phyloP scores from a whole-genome alignment of 1,284 basidiomycete species.

The Farysia itapuensis region DNA sequence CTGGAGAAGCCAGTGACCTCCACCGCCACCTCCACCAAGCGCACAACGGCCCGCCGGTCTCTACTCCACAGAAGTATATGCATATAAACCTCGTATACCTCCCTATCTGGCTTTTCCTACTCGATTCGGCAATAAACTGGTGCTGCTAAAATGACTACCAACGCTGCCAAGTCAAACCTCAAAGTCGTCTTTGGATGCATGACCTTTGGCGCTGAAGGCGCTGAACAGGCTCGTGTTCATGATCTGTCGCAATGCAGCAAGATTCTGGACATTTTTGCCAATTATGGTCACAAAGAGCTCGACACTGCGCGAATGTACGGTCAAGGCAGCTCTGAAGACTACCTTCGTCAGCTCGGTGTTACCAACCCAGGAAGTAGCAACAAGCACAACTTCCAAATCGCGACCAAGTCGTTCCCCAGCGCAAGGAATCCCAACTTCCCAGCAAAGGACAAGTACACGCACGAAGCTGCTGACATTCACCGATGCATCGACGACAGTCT shows the following conservation, averaged over 20 bases:
- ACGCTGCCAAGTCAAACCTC: constrained; percentile 4
- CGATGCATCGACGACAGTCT: constrained; percentile 49
- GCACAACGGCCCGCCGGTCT: too few species aligned
- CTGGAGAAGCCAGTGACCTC: too few species aligned
- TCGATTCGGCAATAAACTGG: too few species aligned
- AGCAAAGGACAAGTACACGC: constrained; percentile 26
- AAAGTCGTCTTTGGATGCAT: constrained; percentile 62
- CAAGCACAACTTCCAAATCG: constrained; percentile 31
- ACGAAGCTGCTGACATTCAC: constrained; percentile 61
- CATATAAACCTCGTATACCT: too few species aligned
- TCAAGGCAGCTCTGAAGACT: constrained; percentile 28
- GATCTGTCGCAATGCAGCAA: constrained; percentile 65
- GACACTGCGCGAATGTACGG: constrained; percentile 67
- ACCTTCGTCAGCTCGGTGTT: constrained; percentile 25
- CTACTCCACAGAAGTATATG: too few species aligned
- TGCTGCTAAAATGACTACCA: too few species aligned
- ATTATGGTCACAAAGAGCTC: constrained; percentile 66
- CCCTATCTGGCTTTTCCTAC: too few species aligned
- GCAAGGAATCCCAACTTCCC: constrained; percentile 18
- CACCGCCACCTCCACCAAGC: too few species aligned
- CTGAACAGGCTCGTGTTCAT: constrained; percentile 65
- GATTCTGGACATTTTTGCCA: constrained; percentile 67
- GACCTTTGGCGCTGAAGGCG: constrained; percentile 62
- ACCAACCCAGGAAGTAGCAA: constrained; percentile 5
- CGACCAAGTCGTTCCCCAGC: constrained; percentile 60